Base-by-base conservation (phyloP, 306 rosid species). In the Dalbergia oliveri region DNA sequence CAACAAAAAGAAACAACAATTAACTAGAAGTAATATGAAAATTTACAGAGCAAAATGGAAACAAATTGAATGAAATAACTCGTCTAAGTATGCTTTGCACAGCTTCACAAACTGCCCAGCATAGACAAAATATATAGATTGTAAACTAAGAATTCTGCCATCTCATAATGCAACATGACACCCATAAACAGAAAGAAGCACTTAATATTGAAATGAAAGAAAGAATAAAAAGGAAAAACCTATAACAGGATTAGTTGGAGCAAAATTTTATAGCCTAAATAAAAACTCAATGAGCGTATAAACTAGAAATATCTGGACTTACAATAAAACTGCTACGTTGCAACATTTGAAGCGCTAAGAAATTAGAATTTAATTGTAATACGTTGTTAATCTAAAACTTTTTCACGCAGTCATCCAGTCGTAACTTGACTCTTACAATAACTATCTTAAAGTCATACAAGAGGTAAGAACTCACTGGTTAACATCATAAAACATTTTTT, bases 1-100 rank as follows among this genome's bases (percentile, higher is more conserved):
- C 19, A 18, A 68, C 39, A 60, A 71, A 79, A 83, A 4, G n/a
- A 68, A 44, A 31, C 15, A 80, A 2, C 23, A 54, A 66, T 75
- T 74, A 61, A 35, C 18, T 15, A 57, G 44, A 59, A 73, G 33
- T 33, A 26, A 69, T 63, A 57, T 5, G 37, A 12, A 21, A 4
- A 66, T 41, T 53, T 18, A 0, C 5, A 58, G 18, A 72, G 18
- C 13, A 12, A 66, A 31, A 57, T 3, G n/a, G 5, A 35, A 72
- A 71, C 35, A 62, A 56, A 21, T 2, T 21, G n/a, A 69, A 75
- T 13, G 45, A 65, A 56, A 67, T 39, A 33, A 39, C 51, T 54
- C 33, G 18, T 70, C 65, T 47, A 26, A 11, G 61, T 54, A 31
- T 21, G 47, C 47, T 62, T 54, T 26, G 34, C 54, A 44, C 31